Evolutionary conservation across 2,329 filamentous ascomycete species (phyloP).

Genomic region (Colletotrichum sp.): DNA sequence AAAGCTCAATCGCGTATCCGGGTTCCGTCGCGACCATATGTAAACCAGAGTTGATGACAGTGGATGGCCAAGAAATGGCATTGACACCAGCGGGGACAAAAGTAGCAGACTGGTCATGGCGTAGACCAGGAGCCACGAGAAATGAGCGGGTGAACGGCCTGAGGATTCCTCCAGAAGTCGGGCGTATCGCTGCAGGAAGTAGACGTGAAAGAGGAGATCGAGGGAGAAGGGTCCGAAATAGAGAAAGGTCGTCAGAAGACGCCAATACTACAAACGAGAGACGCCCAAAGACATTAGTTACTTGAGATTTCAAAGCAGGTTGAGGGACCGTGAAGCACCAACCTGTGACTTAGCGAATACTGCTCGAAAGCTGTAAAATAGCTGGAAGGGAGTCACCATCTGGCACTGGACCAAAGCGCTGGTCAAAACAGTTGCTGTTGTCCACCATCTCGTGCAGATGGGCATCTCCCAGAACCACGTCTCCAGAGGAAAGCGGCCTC

Average conservation of each 20-base stretch:
- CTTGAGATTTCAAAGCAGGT: background rate
- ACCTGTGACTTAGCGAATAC: conserved; percentile 95
- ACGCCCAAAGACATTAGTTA: conserved; percentile 12
- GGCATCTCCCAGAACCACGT: conserved; percentile 99
- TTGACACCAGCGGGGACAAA: conserved; percentile 84
- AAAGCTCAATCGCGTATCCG: conserved; percentile 87
- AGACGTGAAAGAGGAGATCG: conserved; percentile 96
- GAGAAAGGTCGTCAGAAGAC: conserved; percentile 92
- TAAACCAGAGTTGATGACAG: conserved; percentile 94
- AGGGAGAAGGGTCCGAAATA: conserved; percentile 96
- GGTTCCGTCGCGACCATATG: conserved; percentile 96
- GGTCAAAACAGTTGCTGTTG: conserved; percentile 85
- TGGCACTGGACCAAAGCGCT: conserved; percentile 93
- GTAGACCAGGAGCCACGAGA: conserved; percentile 92
- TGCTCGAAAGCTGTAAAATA: conserved; percentile 94
- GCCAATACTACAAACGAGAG: conserved; percentile 76
- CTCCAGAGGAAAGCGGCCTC: conserved; percentile 78
- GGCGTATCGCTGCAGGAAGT: conserved; percentile 96
- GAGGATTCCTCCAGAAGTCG: conserved; percentile 93
- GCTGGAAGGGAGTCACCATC: conserved; percentile 89
- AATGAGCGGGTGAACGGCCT: conserved; percentile 89
- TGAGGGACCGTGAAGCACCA: conserved; percentile 29
- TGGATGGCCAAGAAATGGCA: conserved; percentile 93
- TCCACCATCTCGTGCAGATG: conserved; percentile 95
- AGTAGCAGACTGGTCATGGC: conserved; percentile 78